Base-by-base conservation (phyloP, 352 stramenopile genomes). In the Phytopythium litorale region DNA sequence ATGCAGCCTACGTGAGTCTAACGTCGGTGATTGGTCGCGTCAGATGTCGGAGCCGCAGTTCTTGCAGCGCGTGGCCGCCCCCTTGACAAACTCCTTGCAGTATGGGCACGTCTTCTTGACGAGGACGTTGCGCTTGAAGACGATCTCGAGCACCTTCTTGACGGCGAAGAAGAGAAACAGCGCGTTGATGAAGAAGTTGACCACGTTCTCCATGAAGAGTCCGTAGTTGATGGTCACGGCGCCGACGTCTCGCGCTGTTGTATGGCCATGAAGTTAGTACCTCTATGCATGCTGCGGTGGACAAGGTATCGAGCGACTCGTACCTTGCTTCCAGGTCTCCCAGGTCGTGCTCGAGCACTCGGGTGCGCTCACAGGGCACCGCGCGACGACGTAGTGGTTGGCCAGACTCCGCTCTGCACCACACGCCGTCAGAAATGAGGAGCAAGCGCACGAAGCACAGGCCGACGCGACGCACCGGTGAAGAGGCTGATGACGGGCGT, bases 111-210 rank as follows among this genome's bases (percentile, higher is more conserved):
- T 77, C 43, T 84, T 84, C 56, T 87, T 87, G 37, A 86, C 72
- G 7, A 75, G 68, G 30, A 90, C 77, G 43, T 79, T 84, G 43
- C 79, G 76, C 48, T 87, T 71, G 65, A 90, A 88, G 15, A 88
- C 63, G 33, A 86, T 57, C 30, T 87, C 81, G 7, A 88, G 66
- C 18, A 76, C 76, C 75, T 90, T 87, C 62, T 90, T 90, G 55
- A 90, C 78, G 19, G 81, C 77, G 49, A 87, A 63, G 67, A 87
- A 90, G 32, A 90, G 68, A 57, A 90, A 90, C 23, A 90, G 67
- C 9, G 81, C 78, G 46, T 88, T 87, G 63, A 86, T 84, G 62
- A 88, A 55, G 54, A 90, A 90, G 61, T 90, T 90, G 63, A 90
- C 66, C 49, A 88, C 64, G 68, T 90, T 90, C 59, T 90, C 78